Base-by-base conservation (phyloP, 2,329 filamentous ascomycete species). In the Fusarium sp. region DNA sequence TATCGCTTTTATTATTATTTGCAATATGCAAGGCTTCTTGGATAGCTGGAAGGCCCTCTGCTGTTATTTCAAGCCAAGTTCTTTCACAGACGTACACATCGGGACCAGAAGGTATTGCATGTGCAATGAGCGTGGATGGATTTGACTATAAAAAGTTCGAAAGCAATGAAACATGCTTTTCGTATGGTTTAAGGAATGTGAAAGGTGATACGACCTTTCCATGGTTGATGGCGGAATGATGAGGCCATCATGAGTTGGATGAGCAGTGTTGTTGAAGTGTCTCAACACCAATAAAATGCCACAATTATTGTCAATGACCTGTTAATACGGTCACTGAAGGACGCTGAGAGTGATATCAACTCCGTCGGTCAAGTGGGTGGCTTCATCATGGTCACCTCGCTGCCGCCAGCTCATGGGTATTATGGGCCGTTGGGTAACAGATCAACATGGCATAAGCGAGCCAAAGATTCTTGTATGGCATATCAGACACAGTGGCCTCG, bases 301-400 rank as follows among this genome's bases (percentile, higher is more conserved):
- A 22, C 26, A 42, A 48, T 9, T 15, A 35, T 14, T 33, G 3
- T 20, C 4, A 1, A 9, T 15, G 10, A 31, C 28, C 14, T 35
- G 15, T 20, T 18, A 26, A 7, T 22, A 28, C 6, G 12, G 28
- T 1, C 8, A 17, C 11, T 3, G 4, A n/a, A 22, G 7, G 4
- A 41, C 33, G 55, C 15, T 12, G 10, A 33, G 7, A 20, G 12
- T 3, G 28, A 11, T 22, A 20, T 41, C 13, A 48, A 18, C 24
- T 33, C 20, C 15, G 12, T 20, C 12, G 42, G 10, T 11, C n/a
- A 6, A 13, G 35, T 13, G 26, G 36, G 31, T 62, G 31, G 36
- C 52, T 54, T 47, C 47, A 68, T 68, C 66, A 68, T 68, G 66
- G 22, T 31, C 20, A 54, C 55, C 63, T 68, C 31, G 20, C 15